Conservation (phyloP, 2,329 filamentous ascomycete genomes). For the Waltergamsia citrina region DNA sequence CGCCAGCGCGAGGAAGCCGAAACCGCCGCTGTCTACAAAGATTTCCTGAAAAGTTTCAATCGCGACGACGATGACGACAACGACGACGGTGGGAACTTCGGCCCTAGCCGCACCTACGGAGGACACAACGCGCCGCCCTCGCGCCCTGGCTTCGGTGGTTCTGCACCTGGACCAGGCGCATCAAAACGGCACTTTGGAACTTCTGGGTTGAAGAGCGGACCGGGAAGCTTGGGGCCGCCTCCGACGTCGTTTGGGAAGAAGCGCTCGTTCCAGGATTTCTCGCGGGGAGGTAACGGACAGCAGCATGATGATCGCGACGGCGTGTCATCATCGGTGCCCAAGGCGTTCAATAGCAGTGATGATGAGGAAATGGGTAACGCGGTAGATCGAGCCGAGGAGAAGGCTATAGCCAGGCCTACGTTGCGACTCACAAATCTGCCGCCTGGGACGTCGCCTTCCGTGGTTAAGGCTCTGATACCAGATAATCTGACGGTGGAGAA, state of each 20-base stretch:
- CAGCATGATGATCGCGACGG: conserved; percentile 23
- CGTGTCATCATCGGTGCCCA: conserved; percentile 49
- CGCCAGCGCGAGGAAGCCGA: conserved; percentile 75
- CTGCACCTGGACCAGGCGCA: conserved; percentile 13
- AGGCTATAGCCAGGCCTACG: conserved; percentile 52
- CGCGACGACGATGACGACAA: conserved; percentile 44
- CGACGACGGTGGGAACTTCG: conserved; percentile 9
- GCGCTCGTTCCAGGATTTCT: conserved; percentile 35
- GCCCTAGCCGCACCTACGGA: conserved; percentile 1
- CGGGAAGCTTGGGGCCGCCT: conserved; percentile 49
- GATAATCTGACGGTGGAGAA: conserved; percentile 57
- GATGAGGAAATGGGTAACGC: conserved; percentile 41
- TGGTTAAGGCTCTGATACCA: conserved; percentile 50
- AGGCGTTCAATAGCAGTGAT: conserved; percentile 63
- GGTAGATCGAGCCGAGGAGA: conserved; percentile 39
- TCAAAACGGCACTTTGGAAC: conserved; percentile 58
- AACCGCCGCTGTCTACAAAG: conserved; percentile 76
- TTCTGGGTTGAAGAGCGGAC: conserved; percentile 47
- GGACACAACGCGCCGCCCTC: conserved; percentile 5
- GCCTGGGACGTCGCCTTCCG: conserved; percentile 47
- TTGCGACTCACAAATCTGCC: conserved; percentile 52
- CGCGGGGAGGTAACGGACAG: conserved; percentile 20
- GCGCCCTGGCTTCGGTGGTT: conserved; percentile 16
- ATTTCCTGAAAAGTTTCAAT: conserved; percentile 76
- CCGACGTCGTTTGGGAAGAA: conserved; percentile 42